Percentiles rank a stretch among this genome's conserved stretches.
phyloP scores from a whole-genome alignment of 768 basidiomycete species.

The Boletus rubescentipes region DNA sequence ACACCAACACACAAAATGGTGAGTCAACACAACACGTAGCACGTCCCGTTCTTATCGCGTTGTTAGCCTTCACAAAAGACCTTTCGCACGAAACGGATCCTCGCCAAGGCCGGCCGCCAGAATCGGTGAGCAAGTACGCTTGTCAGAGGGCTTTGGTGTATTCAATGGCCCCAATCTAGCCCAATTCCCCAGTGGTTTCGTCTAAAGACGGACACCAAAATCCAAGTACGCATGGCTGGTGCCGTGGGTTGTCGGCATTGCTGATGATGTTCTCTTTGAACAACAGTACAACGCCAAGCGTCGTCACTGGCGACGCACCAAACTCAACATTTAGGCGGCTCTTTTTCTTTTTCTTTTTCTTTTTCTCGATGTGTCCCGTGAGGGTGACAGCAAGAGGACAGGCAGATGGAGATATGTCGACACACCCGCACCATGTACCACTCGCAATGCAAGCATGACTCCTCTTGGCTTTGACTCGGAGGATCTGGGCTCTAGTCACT shows the following conservation, averaged over 20 bases:
- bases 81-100: slow-evolving; percentile 94
- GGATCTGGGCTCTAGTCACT: background rate
- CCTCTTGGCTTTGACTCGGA: background rate
- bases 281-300: slow-evolving; percentile 89
- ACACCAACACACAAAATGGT: slow-evolving; percentile 49
- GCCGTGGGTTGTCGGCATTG: background rate
- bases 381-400: slow-evolving; percentile 4
- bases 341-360: background rate
- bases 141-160: background rate
- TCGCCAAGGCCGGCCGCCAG: slow-evolving; percentile 94
- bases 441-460: slow-evolving; percentile 21
- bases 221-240: slow-evolving; percentile 57
- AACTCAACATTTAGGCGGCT: slow-evolving; percentile 84
- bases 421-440: slow-evolving; percentile 27
- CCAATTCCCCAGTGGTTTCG: slow-evolving; percentile 99
- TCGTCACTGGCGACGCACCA: slow-evolving; percentile 99
- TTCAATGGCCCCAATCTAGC: slow-evolving; percentile 38
- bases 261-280: background rate
- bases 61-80: slow-evolving; percentile 96
- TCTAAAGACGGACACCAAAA: slow-evolving; percentile 93
- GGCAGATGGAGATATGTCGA: slow-evolving; percentile 18
- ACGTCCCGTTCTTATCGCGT: background rate
- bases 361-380: background rate
- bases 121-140: slow-evolving; percentile 67
- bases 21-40: slow-evolving; percentile 20